Percentiles rank a stretch among this genome's conserved stretches.
phyloP scores from a whole-genome alignment of 73 alveolate species.

The Breviolum minutum region DNA sequence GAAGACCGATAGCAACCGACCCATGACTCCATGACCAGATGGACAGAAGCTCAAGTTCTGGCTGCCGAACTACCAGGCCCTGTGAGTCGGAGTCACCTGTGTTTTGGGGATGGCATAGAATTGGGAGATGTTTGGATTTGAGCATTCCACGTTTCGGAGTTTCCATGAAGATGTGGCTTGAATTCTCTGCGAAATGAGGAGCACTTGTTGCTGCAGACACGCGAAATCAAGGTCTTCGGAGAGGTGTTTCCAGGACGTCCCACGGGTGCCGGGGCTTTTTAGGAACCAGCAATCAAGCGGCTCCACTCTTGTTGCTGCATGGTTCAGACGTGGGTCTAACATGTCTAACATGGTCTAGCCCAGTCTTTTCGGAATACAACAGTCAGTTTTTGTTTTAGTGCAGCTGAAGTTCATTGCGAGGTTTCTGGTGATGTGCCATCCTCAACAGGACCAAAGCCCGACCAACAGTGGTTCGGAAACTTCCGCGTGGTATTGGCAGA shows the following conservation, averaged over 20 bases:
- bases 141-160: too few species aligned
- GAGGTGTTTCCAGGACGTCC: slow-evolving; percentile 46
- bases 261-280: background rate
- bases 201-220: slow-evolving; percentile 55
- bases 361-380: background rate
- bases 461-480: slow-evolving; percentile 81
- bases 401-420: background rate
- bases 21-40: background rate
- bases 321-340: too few species aligned
- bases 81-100: too few species aligned
- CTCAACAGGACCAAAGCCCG: slow-evolving; percentile 1
- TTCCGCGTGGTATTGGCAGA: slow-evolving; percentile 67
- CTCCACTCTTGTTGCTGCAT: background rate
- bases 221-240: slow-evolving; percentile 49
- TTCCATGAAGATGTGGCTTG: too few species aligned
- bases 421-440: background rate
- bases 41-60: slow-evolving; percentile 82
- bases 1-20: too few species aligned
- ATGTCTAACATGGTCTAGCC: too few species aligned
- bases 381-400: background rate
- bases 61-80: slow-evolving; percentile 55
- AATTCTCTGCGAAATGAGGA: slow-evolving; percentile 2
- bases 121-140: too few species aligned
- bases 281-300: background rate
- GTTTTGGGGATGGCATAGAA: too few species aligned